Evolutionary conservation across 2,329 filamentous ascomycete genomes (phyloP).

Genomic region (Penicillium sp.): DNA sequence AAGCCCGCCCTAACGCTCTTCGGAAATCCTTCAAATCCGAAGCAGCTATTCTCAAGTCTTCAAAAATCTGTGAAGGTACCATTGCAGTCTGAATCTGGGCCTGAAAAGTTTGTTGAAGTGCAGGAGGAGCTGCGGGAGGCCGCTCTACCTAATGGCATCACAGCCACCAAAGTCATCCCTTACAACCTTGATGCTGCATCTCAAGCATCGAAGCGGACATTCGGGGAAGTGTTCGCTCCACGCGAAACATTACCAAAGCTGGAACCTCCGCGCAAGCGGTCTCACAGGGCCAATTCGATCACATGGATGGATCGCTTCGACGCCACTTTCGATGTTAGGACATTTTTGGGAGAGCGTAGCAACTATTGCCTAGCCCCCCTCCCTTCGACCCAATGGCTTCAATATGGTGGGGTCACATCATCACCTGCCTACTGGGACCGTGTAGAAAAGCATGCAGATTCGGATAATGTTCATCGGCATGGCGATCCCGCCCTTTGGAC

Average conservation of each 20-base stretch:
- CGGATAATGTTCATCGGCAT: slow-evolving; percentile 19
- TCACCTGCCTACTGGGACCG: slow-evolving; percentile 41
- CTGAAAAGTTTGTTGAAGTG: slow-evolving; percentile 39
- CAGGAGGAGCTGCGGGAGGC: slow-evolving; percentile 59
- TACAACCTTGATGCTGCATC: slow-evolving; percentile 36
- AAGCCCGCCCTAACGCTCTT: slow-evolving; percentile 71
- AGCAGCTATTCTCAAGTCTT: slow-evolving; percentile 83
- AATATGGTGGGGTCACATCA: slow-evolving; percentile 41
- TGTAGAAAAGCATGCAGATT: slow-evolving; percentile 33
- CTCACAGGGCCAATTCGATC: slow-evolving; percentile 31
- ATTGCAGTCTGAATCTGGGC: slow-evolving; percentile 38
- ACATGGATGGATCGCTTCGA: slow-evolving; percentile 46
- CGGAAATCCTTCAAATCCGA: slow-evolving; percentile 70
- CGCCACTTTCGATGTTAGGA: slow-evolving; percentile 33
- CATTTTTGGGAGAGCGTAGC: slow-evolving; percentile 37
- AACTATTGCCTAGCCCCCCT: slow-evolving; percentile 43
- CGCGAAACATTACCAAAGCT: slow-evolving; percentile 38
- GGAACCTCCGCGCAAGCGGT: slow-evolving; percentile 41
- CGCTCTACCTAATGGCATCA: slow-evolving; percentile 71
- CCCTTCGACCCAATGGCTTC: slow-evolving; percentile 44
- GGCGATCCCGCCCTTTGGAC: slow-evolving; percentile 31
- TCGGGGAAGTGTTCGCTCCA: slow-evolving; percentile 47
- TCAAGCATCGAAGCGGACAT: slow-evolving; percentile 37
- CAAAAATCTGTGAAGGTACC: slow-evolving; percentile 50
- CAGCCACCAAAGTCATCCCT: slow-evolving; percentile 64